These are phyloP conservation scores for Ceriops zippeliana DNA, from an alignment of 345 rosid species.

Conservation along the genomic window DNA sequence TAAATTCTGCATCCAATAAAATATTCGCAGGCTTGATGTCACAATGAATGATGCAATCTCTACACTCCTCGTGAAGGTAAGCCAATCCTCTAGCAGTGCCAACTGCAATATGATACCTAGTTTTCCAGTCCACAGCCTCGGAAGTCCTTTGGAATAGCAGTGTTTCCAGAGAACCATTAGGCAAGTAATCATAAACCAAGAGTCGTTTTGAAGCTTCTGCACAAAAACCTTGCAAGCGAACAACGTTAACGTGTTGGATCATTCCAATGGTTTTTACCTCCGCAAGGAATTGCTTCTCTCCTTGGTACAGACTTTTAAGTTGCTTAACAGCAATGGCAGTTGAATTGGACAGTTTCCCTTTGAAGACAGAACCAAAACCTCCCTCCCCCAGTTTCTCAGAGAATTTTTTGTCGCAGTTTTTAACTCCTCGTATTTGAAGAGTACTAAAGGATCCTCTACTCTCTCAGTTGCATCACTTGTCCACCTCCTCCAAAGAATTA, in stretches of 20 bases:
- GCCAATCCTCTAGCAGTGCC: conserved; percentile 66
- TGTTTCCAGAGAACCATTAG: conserved; percentile 20
- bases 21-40: conserved; percentile 76
- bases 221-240: conserved; percentile 18
- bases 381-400: conserved; percentile 20
- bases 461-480: neutral
- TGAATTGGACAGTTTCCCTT: conserved; percentile 20
- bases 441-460: conserved; percentile 9
- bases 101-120: conserved; percentile 53
- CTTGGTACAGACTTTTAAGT: conserved; percentile 16
- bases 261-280: conserved; percentile 20
- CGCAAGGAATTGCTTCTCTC: conserved; percentile 24
- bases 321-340: conserved; percentile 18
- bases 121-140: conserved; percentile 32
- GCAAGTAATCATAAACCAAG: conserved; percentile 23
- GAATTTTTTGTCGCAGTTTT: conserved; percentile 11
- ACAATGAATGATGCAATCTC: conserved; percentile 57
- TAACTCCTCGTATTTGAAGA: conserved; percentile 10
- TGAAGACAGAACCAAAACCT: conserved; percentile 28
- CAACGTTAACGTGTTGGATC: conserved; percentile 21
- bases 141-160: conserved; percentile 3
- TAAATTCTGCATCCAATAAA: conserved; percentile 46
- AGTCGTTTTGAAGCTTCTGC: conserved; percentile 4
- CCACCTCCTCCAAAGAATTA: conserved; percentile 14
- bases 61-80: conserved; percentile 38